Base-by-base conservation (phyloP, 768 basidiomycete species). In the Boletus rubroflammeus region DNA sequence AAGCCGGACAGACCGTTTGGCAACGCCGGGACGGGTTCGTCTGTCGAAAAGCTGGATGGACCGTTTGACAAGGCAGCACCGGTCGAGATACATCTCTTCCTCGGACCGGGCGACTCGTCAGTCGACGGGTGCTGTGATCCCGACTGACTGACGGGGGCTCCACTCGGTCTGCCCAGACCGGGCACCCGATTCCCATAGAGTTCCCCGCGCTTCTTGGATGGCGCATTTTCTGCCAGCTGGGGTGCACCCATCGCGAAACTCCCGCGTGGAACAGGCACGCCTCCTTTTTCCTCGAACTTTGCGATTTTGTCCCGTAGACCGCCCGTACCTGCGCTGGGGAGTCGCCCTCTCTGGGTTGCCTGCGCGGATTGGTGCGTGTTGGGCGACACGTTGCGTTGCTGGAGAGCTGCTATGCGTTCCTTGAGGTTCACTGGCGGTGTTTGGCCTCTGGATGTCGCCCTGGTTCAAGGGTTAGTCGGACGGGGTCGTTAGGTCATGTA, bases 391-490 rank as follows among this genome's bases (percentile, higher is more conserved):
- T 56, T 65, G 60, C 81, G 78, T 60, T 88, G 88, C 66, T 92
- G 83, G 46, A 92, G 75, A 26, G 88, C 88, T 17, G 90, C 90
- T 58, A 92, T 91, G 50, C 90, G 85, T 61, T 91, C 89, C 71
- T 85, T 90, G 65, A 91, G 81, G 67, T 86, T 88, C 48, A 73
- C 75, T 45, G 67, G 67, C 0, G 66, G 57, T 32, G 67, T 59
- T 40, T 64, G 53, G 13, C 59, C 56, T 63, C 65, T 64, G 44
- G 68, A 58, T 47, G 64, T 48, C 25, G 68, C 62, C 66, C 68
- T 72, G 53, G 45, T 43, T 17, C 15, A 15, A 49, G 40, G 32
- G 64, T 72, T 49, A 71, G 63, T 51, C 21, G 23, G 39, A 28
- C 7, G 36, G 10, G 3, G 36, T 19, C 17, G 32, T 26, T 38